Percentiles rank a stretch among this genome's conserved stretches.
Conservation (phyloP, 192 early-diverging fungal genomes). For the Anaeromyces robustus region DNA sequence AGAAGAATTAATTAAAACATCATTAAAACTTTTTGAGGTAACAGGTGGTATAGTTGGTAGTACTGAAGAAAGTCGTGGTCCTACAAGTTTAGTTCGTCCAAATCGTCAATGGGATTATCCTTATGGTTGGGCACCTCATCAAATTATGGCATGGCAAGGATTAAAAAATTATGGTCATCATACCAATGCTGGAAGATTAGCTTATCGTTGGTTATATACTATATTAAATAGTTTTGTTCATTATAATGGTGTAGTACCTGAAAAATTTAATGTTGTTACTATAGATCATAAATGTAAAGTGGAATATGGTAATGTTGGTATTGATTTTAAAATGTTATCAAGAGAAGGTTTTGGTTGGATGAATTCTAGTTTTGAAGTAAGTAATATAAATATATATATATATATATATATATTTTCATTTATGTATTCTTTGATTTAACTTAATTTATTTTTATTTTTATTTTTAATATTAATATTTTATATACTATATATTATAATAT, state of each 20-base stretch:
- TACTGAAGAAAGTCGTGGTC: conserved; percentile 77
- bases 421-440: too few species aligned
- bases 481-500: conserved; percentile 10
- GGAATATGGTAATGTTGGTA: conserved; percentile 93
- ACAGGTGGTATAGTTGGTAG: conserved; percentile 82
- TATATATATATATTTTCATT: too few species aligned
- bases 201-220: conserved; percentile 93
- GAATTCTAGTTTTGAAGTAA: conserved; percentile 60
- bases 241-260: conserved; percentile 90
- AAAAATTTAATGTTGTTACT: conserved; percentile 90
- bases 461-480: too few species aligned
- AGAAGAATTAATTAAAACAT: conserved; percentile 42
- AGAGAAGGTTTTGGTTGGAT: conserved; percentile 99
- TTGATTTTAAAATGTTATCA: conserved; percentile 82
- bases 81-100: conserved; percentile 62
- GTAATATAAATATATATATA: too few species aligned
- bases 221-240: conserved; percentile 93
- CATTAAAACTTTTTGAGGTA: conserved; percentile 73
- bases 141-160: conserved; percentile 91
- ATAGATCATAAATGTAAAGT: conserved; percentile 82
- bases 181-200: conserved; percentile 53
- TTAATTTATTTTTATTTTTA: too few species aligned
- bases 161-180: conserved; percentile 66
- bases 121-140: conserved; percentile 97
- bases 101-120: conserved; percentile 91